Conservation (phyloP, 2,329 filamentous ascomycete genomes). For the Aspergillus sp. region DNA sequence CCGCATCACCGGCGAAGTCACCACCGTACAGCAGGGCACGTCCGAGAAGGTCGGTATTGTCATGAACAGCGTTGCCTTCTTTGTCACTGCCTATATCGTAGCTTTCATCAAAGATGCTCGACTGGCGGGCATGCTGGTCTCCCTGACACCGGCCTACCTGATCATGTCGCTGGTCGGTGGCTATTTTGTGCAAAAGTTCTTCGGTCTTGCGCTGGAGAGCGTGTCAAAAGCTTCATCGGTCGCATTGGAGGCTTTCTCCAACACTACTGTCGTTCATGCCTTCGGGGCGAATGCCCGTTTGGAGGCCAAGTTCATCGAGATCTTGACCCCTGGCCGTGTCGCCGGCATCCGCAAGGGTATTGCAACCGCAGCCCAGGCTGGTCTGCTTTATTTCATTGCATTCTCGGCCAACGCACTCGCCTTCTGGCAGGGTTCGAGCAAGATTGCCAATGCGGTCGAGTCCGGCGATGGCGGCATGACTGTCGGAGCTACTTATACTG, state of each 20-base stretch:
- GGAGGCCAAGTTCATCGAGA: slow-evolving; percentile 55
- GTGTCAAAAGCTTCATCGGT: slow-evolving; percentile 59
- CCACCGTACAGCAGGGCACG: slow-evolving; percentile 63
- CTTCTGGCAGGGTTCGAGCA: slow-evolving; percentile 63
- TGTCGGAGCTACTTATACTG: slow-evolving; percentile 34
- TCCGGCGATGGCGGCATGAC: slow-evolving; percentile 16
- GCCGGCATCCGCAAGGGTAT: slow-evolving; percentile 58
- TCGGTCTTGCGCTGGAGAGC: slow-evolving; percentile 47
- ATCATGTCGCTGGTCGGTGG: slow-evolving; percentile 56
- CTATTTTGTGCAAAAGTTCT: slow-evolving; percentile 51
- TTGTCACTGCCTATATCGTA: slow-evolving; percentile 63
- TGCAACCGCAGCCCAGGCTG: slow-evolving; percentile 55
- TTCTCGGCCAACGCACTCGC: slow-evolving; percentile 66
- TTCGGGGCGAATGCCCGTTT: slow-evolving; percentile 59
- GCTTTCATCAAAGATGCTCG: slow-evolving; percentile 63
- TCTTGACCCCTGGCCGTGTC: slow-evolving; percentile 49
- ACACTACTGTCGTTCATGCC: slow-evolving; percentile 61
- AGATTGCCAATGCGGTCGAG: slow-evolving; percentile 42
- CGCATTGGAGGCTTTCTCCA: slow-evolving; percentile 58
- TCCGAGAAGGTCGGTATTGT: slow-evolving; percentile 68
- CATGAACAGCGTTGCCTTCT: slow-evolving; percentile 61
- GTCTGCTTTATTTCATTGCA: slow-evolving; percentile 63
- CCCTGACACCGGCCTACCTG: slow-evolving; percentile 60
- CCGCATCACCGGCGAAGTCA: slow-evolving; percentile 62
- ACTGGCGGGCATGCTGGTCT: slow-evolving; percentile 63